Evolutionary conservation across 768 basidiomycete genomes (phyloP).

Genomic region (Polyporus arcularius): DNA sequence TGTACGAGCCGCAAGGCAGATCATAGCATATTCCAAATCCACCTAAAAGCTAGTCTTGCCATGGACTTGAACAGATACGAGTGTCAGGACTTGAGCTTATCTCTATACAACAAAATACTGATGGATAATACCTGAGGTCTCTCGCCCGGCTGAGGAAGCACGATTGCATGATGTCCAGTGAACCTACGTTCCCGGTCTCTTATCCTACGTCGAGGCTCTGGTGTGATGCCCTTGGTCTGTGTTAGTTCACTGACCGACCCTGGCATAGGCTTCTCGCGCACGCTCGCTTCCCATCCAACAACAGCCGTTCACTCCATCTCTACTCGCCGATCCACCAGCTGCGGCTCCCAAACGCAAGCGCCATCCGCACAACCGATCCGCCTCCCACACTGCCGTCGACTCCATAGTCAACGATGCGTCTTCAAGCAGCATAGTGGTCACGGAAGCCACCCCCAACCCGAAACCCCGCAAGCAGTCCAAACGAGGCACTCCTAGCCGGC

Average conservation of each 20-base stretch:
- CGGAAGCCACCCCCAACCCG: constrained; percentile 58
- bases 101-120: too few species aligned
- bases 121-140: too few species aligned
- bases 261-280: constrained; percentile 20
- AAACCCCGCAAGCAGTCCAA: constrained; percentile 55
- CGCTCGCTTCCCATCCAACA: constrained; percentile 20
- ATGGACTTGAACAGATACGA: too few species aligned
- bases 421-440: constrained; percentile 26
- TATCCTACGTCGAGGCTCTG: too few species aligned
- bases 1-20: too few species aligned
- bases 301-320: constrained; percentile 10
- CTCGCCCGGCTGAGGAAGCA: too few species aligned
- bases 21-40: too few species aligned
- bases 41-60: too few species aligned
- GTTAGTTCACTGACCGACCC: constrained; percentile 19
- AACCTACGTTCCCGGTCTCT: too few species aligned
- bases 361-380: constrained; percentile 23
- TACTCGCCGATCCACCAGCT: constrained; percentile 12
- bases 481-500: constrained; percentile 29
- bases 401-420: constrained; percentile 6
- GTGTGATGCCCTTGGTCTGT: too few species aligned
- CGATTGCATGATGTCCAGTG: too few species aligned
- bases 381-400: constrained; percentile 15
- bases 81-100: too few species aligned
- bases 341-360: constrained; percentile 42